Base-by-base conservation (phyloP, 164 flowering plant species). In the Piper betle region DNA sequence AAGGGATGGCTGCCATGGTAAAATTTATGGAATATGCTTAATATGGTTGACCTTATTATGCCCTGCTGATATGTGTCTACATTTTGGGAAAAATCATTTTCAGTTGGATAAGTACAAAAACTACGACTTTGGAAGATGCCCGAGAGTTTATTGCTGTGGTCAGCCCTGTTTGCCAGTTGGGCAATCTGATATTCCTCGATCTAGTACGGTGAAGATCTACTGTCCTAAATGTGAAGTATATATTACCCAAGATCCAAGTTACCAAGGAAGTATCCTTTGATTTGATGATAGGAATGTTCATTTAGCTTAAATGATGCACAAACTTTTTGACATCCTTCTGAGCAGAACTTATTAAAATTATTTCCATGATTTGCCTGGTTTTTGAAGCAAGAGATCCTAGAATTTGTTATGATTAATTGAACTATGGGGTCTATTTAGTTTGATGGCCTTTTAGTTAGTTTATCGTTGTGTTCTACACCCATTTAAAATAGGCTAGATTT, bases 21-120 rank as follows among this genome's bases (percentile, higher is more conserved):
- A n/a, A 68, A 78, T 39, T 59, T 52, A 37, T 9, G 12, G 6
- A 17, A 37, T 19, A 25, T 55, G 55, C 33, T 53, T 62, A n/a
- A n/a, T 56, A 19, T 19, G 19, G 3, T 56, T 4, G 3, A 2
- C 25, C 25, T 3, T 3, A 4, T 55, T 3, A 15, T 52, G 37
- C 40, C 20, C 41, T 20, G 8, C 58, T 37, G 64, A 53, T 53
- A 43, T 13, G 66, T n/a, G n/a, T n/a, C n/a, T n/a, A n/a, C n/a
- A n/a, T n/a, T 37, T 18, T 68, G 6, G 33, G 53, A 1, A 68
- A 60, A 56, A 57, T 62, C 38, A 68, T 73, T 17, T 69, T n/a
- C 84, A 88, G 96, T 66, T 86, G 25, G 93, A 88, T 55, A 88
- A 2, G 86, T 88, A n/a, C n/a, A n/a, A n/a, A n/a, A n/a, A n/a